Base-by-base conservation (phyloP, 2,329 filamentous ascomycete genomes). In the Drechslera avenae region DNA sequence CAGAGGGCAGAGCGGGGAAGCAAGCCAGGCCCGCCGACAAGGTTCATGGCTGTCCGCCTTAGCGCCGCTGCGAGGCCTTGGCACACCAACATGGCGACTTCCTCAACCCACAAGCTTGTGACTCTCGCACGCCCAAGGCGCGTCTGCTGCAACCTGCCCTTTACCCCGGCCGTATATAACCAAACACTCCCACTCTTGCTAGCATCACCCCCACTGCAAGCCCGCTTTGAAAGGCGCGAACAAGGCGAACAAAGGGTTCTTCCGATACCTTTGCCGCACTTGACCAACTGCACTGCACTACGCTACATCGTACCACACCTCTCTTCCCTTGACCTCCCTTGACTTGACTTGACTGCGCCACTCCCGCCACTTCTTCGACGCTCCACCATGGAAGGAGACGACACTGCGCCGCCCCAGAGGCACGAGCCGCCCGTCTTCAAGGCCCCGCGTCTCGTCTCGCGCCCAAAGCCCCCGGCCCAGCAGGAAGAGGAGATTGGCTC, bases 401-500 rank as follows among this genome's bases (percentile, higher is more conserved):
- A 53, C 56, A 44, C 57, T 35, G 53, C 52, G 19, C 54, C 60
- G 26, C 46, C 48, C 36, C 60, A 35, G 32, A 51, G 41, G 41
- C 57, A 56, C 30, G 54, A 52, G 51, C 49, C 57, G 39, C 67
- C 64, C 42, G 50, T 62, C 37, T 69, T 70, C 60, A 62, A 62
- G 31, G 66, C 69, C 33, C 71, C 71, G 3, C 60, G 68, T 35
- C 67, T 68, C 19, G 67, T 73, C 39, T 72, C 69, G 54, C 69
- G 71, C 34, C 69, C 69, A 82, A 55, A 90, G 88, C 76, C 87
- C 86, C 57, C 78, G 81, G 36, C 83, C 83, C 39, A 82, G 85
- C 50, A 89, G 71, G 92, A 96, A 73, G 93, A 97, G 75, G 91
- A 97, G 78, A 92, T 93, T 18, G 86, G 88, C 41, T 80, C 84